Conservation (phyloP, 2,329 filamentous ascomycete genomes). For the Escovopsis sp. region DNA sequence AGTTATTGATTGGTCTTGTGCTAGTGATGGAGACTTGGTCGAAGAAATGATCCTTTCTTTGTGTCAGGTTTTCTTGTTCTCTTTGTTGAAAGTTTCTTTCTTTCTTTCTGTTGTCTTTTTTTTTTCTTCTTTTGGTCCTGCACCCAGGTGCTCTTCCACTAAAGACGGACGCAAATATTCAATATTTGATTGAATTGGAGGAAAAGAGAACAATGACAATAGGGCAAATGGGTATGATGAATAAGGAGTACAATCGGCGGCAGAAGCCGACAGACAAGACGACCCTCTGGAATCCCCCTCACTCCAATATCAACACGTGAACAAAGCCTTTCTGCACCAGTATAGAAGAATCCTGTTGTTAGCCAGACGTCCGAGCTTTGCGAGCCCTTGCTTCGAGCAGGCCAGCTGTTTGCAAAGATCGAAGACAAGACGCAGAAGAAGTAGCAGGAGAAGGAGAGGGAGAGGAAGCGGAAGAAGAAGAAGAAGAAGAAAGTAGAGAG, state of each 20-base stretch:
- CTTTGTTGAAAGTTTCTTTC: background rate
- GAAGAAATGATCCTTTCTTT: background rate
- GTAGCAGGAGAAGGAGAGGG: no score
- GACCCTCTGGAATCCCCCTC: slow-evolving; percentile 22
- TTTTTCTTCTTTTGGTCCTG: slow-evolving; percentile 17
- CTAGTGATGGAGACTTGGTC: slow-evolving; percentile 4
- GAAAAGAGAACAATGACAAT: slow-evolving; percentile 18
- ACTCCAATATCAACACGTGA: slow-evolving; percentile 20
- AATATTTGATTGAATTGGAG: slow-evolving; percentile 37
- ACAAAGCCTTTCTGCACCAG: slow-evolving; percentile 15
- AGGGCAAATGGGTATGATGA: slow-evolving; percentile 20
- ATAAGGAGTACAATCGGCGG: slow-evolving; percentile 27
- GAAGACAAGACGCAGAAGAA: background rate
- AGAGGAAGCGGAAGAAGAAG: no score
- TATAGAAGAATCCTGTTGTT: slow-evolving; percentile 11
- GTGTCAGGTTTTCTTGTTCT: background rate
- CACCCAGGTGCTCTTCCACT: slow-evolving; percentile 25
- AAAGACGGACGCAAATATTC: slow-evolving; percentile 28
- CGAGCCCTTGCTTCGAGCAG: slow-evolving; percentile 11
- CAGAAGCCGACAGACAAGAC: slow-evolving; percentile 19
- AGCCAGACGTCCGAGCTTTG: slow-evolving; percentile 13
- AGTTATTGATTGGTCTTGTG: slow-evolving; percentile 10
- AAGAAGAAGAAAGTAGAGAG: no score
- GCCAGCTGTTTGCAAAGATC: slow-evolving; percentile 10
- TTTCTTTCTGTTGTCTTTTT: slow-evolving; percentile 14